These are phyloP conservation scores for Trichoderma lentiforme DNA, from an alignment of 2,329 filamentous ascomycete species.

Conservation along the genomic window DNA sequence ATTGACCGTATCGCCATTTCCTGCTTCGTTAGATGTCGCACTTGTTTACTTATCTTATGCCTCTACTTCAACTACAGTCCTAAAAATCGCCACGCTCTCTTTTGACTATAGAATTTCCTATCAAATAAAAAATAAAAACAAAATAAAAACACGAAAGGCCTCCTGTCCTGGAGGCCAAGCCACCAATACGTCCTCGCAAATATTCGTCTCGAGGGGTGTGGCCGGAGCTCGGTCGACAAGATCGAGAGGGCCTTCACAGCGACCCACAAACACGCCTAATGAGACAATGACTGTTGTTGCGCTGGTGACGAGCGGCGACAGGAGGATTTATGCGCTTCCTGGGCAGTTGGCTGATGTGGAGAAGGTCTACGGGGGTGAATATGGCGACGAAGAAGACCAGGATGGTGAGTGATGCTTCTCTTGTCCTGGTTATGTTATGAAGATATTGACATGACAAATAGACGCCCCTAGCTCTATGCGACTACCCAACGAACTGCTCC, in stretches of 20 bases:
- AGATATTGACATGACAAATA: not conserved
- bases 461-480: conserved; percentile 26
- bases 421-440: not conserved
- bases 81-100: not conserved
- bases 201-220: conserved; percentile 28
- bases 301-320: conserved; percentile 20
- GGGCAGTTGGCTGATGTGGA: conserved; percentile 19
- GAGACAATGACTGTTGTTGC: conserved; percentile 21
- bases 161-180: conserved; percentile 16
- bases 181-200: conserved; percentile 29
- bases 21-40: not conserved
- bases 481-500: conserved; percentile 36
- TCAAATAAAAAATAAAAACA: not conserved
- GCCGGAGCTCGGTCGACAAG: conserved; percentile 22
- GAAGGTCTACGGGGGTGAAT: conserved; percentile 10
- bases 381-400: not conserved
- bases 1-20: conserved; percentile 3
- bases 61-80: not conserved
- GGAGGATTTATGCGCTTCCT: conserved; percentile 19
- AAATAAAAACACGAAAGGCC: not conserved
- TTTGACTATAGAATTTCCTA: not conserved
- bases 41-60: not conserved
- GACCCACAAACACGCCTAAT: not conserved
- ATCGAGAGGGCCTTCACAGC: conserved; percentile 16
- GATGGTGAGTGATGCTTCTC: not conserved